Evolutionary conservation across 148 eudicot species (phyloP).

Genomic region (Euryodendron excelsum): DNA sequence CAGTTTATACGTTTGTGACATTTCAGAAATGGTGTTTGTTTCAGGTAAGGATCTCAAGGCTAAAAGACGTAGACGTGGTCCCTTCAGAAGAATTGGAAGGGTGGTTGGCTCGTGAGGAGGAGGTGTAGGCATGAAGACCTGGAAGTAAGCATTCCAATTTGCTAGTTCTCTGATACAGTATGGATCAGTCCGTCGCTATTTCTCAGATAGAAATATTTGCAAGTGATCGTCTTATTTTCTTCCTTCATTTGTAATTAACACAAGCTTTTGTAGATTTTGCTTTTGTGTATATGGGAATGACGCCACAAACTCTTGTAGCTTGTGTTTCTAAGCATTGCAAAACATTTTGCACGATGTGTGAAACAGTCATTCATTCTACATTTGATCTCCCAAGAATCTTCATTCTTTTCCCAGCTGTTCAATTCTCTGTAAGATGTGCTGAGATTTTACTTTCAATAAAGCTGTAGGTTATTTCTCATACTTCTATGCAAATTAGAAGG

Average conservation of each 20-base stretch:
- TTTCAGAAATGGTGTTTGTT: neutral
- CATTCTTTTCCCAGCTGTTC: neutral
- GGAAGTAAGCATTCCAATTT: neutral
- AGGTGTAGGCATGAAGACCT: neutral
- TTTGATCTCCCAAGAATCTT: neutral
- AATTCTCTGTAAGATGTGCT: neutral
- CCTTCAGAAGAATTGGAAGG: slow-evolving; percentile 29
- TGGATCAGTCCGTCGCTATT: neutral
- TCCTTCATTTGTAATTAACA: neutral
- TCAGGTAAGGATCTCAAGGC: slow-evolving; percentile 31
- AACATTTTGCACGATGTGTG: no score
- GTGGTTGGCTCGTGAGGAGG: slow-evolving; percentile 3
- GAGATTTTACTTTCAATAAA: neutral
- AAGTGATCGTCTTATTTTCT: neutral
- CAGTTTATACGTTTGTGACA: neutral
- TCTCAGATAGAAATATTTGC: neutral
- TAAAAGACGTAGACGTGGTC: slow-evolving; percentile 14
- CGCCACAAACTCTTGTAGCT: neutral
- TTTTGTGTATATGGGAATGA: neutral
- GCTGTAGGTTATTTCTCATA: neutral
- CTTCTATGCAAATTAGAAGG: no score
- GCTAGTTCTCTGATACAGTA: neutral
- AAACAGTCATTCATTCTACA: neutral
- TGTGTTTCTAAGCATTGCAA: slow-evolving; percentile 3
- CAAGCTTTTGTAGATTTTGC: neutral